Evolutionary conservation across 164 flowering plant species (phyloP), one percentile per base, ranked within the genome.

Genomic region (Platanus orientalis): DNA sequence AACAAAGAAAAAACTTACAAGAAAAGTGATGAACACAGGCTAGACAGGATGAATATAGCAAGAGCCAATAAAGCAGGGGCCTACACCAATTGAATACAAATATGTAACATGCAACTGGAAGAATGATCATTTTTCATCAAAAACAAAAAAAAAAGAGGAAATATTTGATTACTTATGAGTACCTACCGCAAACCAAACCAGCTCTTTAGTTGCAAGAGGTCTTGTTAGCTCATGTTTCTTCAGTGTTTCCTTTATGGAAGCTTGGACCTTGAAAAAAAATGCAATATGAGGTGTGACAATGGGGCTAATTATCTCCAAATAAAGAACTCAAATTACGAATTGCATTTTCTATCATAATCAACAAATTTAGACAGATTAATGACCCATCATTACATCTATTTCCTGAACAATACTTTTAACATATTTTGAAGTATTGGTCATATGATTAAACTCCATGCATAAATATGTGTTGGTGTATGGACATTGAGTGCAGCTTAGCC

Each of bases 21-120:
- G 79, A 80, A 86, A n/a, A 75, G 16, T 28, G 75, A 61, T 28
- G 85, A 79, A 44, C 27, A 55, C 39, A 75, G 39, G 63, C 69
- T 82, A 64, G 63, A 77, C 47, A 79, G 60, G 55, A 83, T 20
- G 40, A 85, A 71, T 20, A 87, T 64, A 1, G 96, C 92, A 12
- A 89, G 64, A 42, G 88, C 96, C 81, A 92, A 73, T 36, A 86
- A 55, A 36, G 89, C 90, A 71, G 96, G 87, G 32, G 97, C 96
- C 97, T 92, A 54, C 65, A 76, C 21, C 14, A 67, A 60, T 49
- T 11, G 9, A 49, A 48, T 21, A 20, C 26, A 7, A 13, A 3
- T 30, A 30, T 10, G 25, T 58, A 56, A 58, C 44, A 61, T 10
- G 57, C 26, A 28, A n/a, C 17, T 28, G 28, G 20, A 28, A 16